These are phyloP conservation scores for Crithidia brevicula DNA, from an alignment of 208 protist genomes.

Conservation along the genomic window DNA sequence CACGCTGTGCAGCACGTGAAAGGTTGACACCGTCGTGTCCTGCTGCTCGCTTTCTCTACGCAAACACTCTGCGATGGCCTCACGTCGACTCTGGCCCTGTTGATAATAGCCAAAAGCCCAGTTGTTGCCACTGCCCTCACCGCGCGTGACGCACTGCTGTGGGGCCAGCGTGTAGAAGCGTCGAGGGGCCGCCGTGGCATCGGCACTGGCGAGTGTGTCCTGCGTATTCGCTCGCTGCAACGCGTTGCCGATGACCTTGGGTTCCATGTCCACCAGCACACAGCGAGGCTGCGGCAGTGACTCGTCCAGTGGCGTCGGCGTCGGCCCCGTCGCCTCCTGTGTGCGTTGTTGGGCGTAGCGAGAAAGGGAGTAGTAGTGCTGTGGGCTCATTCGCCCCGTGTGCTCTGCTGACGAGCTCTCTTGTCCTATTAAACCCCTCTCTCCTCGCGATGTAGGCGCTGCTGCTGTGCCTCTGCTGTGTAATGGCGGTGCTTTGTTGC, in stretches of 20 bases:
- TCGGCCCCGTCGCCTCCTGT: too few species aligned
- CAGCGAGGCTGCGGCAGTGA: constrained; percentile 65
- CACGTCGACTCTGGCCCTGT: constrained; percentile 59
- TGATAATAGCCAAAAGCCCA: constrained; percentile 89
- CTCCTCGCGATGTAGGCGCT: background rate
- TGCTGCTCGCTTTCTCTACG: constrained; percentile 73
- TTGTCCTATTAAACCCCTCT: background rate
- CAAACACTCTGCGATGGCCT: constrained; percentile 71
- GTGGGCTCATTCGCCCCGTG: background rate
- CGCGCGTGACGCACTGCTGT: constrained; percentile 73
- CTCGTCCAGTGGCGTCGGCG: background rate
- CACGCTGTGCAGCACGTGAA: constrained; percentile 86
- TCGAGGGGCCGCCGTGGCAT: background rate
- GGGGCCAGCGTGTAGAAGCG: constrained; percentile 49
- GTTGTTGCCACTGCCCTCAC: constrained; percentile 89
- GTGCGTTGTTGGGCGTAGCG: constrained; percentile 14
- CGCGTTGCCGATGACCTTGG: constrained; percentile 73
- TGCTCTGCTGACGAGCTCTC: background rate
- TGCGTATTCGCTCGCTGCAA: constrained; percentile 28
- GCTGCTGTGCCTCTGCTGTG: background rate
- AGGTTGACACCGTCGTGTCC: constrained; percentile 53
- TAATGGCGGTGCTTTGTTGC: background rate
- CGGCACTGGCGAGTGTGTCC: background rate
- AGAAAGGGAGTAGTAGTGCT: constrained; percentile 33
- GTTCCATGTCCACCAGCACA: constrained; percentile 93